Base-by-base conservation (phyloP, 2,329 filamentous ascomycete genomes). In the Tolypocladium capitatum region DNA sequence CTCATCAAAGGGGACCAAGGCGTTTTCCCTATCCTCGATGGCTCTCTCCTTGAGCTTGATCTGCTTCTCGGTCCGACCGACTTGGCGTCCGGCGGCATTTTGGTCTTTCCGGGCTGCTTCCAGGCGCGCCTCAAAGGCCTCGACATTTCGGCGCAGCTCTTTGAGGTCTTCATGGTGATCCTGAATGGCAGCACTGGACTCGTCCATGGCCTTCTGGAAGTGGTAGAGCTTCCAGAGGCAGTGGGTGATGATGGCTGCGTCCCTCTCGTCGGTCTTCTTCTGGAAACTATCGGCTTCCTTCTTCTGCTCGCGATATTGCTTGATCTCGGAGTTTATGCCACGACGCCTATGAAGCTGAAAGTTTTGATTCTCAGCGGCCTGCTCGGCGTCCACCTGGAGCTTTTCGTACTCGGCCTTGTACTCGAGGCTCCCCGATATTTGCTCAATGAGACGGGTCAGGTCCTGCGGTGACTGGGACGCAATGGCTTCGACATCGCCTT, bases 151-250 rank as follows among this genome's bases (percentile, higher is more conserved):
- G 46, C 86, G 83, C 61, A 89, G 86, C 64, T 97, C 91, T 63
- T 94, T 94, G 20, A 98, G 73, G 56, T 97, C 90, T 60, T 95
- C 88, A 59, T 97, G 90, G 58, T 96, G 89, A 56, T 86, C 88
- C 58, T 91, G 84, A 49, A 98, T 98, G 58, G 92, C 83, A 41
- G 81, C 81, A 55, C 84, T 90, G 24, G 92, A 95, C 56, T 91
- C 85, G 56, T 96, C 87, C 72, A 98, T 96, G 30, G 89, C 79
- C 49, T 83, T 84, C 64, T 98, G 91, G 63, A 94, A 94, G 60
- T 95, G 89, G 63, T 88, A 97, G 1, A 98, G 74, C 67, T 96
- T 97, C 91, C 91, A 98, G 14, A 98, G 71, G 32, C 94, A 90
- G 55, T 97, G 91, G 1, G 85, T 90, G 48, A 97, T 86, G 48